Evolutionary conservation across 2,329 filamentous ascomycete species (phyloP).

Genomic region (Beauveria pseudobassiana): DNA sequence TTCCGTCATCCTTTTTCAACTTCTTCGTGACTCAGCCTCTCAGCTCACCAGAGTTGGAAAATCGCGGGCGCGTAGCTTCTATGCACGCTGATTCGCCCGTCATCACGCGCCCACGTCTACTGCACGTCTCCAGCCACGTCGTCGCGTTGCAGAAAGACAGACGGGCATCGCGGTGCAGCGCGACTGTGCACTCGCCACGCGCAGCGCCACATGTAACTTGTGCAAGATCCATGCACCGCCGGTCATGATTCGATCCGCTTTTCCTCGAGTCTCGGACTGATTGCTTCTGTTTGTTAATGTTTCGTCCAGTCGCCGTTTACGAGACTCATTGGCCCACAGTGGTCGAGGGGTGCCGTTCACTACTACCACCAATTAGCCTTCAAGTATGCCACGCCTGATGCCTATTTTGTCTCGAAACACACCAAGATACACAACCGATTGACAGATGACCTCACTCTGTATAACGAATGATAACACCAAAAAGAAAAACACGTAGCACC

Average conservation of each 20-base stretch:
- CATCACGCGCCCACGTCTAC: slow-evolving; percentile 8
- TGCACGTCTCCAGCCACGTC: slow-evolving; percentile 4
- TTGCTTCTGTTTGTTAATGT: neutral
- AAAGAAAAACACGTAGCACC: neutral
- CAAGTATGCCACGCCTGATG: neutral
- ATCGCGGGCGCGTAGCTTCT: slow-evolving; percentile 7
- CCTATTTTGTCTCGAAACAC: neutral
- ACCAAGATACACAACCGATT: neutral
- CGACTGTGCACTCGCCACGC: neutral
- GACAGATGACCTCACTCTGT: neutral
- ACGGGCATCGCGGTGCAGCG: neutral
- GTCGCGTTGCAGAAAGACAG: neutral
- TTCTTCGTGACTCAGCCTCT: neutral
- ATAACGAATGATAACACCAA: too few species aligned
- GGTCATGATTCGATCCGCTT: neutral
- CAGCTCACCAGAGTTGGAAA: neutral
- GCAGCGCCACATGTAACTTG: neutral
- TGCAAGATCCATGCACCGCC: neutral
- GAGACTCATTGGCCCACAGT: neutral
- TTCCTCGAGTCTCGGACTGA: neutral
- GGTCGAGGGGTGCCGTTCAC: slow-evolving; percentile 16
- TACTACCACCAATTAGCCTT: neutral
- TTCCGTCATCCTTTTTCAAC: neutral
- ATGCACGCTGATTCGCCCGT: slow-evolving; percentile 8
- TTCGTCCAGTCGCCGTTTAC: neutral